A percentile compares a stretch with the other conserved stretches of the same genome.
phyloP scores from a whole-genome alignment of 2,329 filamentous ascomycete genomes.

The Fusarium bulbicola region DNA sequence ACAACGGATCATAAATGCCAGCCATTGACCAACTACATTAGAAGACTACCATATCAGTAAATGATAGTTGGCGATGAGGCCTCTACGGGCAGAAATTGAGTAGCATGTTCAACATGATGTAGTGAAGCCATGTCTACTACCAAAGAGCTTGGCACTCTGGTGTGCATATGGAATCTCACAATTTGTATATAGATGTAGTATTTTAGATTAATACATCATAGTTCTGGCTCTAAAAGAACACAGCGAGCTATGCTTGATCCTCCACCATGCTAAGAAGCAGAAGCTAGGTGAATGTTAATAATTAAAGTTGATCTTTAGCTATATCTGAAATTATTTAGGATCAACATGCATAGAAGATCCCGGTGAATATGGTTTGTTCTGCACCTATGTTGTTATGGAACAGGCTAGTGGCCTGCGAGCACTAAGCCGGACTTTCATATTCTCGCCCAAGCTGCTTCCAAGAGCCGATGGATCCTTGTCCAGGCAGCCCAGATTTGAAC shows the following conservation, averaged over 20 bases:
- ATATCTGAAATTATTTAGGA: background rate
- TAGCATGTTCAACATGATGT: rapidly evolving
- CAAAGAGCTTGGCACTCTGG: no score
- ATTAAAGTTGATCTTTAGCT: no score
- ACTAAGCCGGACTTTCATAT: background rate
- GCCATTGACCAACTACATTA: no score
- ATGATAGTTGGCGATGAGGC: no score
- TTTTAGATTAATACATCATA: no score
- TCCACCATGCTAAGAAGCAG: rapidly evolving
- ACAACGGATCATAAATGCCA: rapidly evolving
- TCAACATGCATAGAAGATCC: background rate
- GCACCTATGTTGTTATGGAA: background rate
- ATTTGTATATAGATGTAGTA: background rate
- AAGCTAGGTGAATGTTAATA: rapidly evolving
- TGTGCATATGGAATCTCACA: rapidly evolving
- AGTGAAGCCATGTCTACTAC: no score
- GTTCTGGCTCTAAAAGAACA: rapidly evolving
- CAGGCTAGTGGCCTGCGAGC: background rate
- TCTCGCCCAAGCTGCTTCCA: background rate
- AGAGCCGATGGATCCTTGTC: rapidly evolving
- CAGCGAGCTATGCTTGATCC: no score
- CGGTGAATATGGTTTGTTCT: rapidly evolving
- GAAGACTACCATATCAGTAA: no score
- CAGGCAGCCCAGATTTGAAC: background rate
- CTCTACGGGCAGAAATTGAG: rapidly evolving